Evolutionary conservation across 2,329 filamentous ascomycete species (phyloP), one percentile per base, ranked within the genome.

Genomic region (Blastomyces emzantsi): DNA sequence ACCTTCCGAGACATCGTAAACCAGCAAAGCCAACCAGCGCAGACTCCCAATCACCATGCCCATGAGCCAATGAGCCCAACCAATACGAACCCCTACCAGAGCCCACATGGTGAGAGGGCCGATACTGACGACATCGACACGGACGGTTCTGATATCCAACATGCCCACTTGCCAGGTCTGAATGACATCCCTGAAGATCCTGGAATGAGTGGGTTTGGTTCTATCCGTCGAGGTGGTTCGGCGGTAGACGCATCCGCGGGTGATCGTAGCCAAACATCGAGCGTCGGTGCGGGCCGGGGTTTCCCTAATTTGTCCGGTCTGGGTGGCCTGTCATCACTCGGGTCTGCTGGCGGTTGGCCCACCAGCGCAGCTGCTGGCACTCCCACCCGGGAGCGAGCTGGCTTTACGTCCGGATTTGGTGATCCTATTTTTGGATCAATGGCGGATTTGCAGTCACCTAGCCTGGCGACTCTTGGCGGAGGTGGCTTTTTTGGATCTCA

Each of bases 71-170:
- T 90, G 72, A 97, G 93, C 73, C 94, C 94, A 13, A 94, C 92
- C 0, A 90, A 96, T 71, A 97, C 94, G 2, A 99, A 99, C 72
- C 94, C 94, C 1, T 99, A 94, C 73, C 90, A 92, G 67, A 97
- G 93, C 74, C 94, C 94, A 2, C 86, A 89, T 8, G 89, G 88
- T 47, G 89, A 92, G 33, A 86, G 86, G 55, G 80, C 80, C 5
- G 86, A 90, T 58, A 84, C 84, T 22, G 83, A 86, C 65, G 83
- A 84, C 67, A 81, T 82, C 56, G 83, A 88, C 55, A 77, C 80
- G 6, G 80, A 82, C 58, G 83, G 82, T 33, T 80, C 82, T 58
- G 81, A 83, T 66, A 80, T 81, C 60, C 79, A 81, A 62, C 79
- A 80, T 63, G 68, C 78, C 45, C 79, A 81, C 61, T 79, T 81